Base-by-base conservation (phyloP, 78 protist species). In the Bigelowiella natans region DNA sequence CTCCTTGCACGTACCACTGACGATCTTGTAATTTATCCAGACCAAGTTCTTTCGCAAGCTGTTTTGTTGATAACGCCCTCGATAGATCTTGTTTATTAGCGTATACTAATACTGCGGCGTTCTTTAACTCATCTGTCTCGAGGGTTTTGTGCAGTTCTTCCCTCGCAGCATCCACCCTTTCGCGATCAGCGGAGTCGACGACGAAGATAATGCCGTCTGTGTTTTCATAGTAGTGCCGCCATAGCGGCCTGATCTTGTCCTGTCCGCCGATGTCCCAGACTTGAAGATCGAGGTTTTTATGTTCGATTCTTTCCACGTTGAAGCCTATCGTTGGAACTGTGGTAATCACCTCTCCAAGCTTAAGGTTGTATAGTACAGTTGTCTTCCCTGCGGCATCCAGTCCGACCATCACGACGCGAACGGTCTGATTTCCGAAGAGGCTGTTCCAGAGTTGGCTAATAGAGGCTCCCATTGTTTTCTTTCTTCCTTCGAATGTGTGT, bases 241-340 rank as follows among this genome's bases (percentile, higher is more conserved):
- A 97, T 11, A 97, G 94, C 29, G 96, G 96, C 0, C 98, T 88
- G 86, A 98, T 94, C 92, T 94, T 96, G 88, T 97, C 97, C 92
- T 96, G 98, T 29, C 99, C 99, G 2, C 99, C 98, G 82, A 97
- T 97, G 84, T 98, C 98, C 98, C 97, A 98, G 39, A 96, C 88
- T 31, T 63, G 36, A 38, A 90, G 18, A 38, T n/a, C 39, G 37
- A 85, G 88, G 82, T 83, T 83, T 94, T 96, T 93, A 93, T 95
- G 96, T 51, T 95, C 93, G 31, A 98, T 95, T 2, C 93, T 90
- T 92, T 96, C 98, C 83, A 95, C 96, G 89, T 97, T 96, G 93
- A 98, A 98, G 31, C 99, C 98, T 2, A 94, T 90, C n/a, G 94
- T 94, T 7, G 92, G 94, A 31, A 88, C 88, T 39, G 93, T 90